These are phyloP conservation scores for Paralagenidium karlingii DNA, from an alignment of 352 stramenopile genomes.

Conservation along the genomic window DNA sequence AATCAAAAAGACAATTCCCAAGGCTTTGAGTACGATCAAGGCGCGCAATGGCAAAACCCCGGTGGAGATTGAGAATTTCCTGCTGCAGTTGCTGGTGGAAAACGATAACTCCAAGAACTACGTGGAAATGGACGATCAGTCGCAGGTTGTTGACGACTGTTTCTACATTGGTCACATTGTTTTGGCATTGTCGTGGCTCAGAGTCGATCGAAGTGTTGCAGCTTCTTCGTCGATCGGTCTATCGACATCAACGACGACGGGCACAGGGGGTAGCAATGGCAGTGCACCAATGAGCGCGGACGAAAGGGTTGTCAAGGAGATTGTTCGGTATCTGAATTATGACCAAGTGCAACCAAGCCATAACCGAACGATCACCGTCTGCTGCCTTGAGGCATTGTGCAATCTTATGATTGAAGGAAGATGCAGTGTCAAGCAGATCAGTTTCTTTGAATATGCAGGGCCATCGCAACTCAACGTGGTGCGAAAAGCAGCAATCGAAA, in stretches of 20 bases:
- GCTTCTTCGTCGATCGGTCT: too few relatives aligned
- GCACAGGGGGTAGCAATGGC: neutral
- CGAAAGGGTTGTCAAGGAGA: slow-evolving; percentile 45
- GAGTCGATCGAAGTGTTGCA: slow-evolving; percentile 46
- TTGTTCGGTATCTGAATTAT: slow-evolving; percentile 70
- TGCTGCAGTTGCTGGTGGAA: slow-evolving; percentile 64
- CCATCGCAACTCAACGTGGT: slow-evolving; percentile 61
- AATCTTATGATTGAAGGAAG: slow-evolving; percentile 59
- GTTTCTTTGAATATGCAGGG: slow-evolving; percentile 61
- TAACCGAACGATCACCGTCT: slow-evolving; percentile 68
- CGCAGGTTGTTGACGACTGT: slow-evolving; percentile 70
- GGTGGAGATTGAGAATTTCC: slow-evolving; percentile 62
- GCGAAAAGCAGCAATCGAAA: slow-evolving; percentile 74
- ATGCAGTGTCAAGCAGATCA: slow-evolving; percentile 49
- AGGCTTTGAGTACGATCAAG: slow-evolving; percentile 58
- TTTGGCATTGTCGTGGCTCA: slow-evolving; percentile 53
- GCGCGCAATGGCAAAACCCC: slow-evolving; percentile 70
- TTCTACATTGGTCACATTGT: slow-evolving; percentile 78
- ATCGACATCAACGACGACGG: too few relatives aligned
- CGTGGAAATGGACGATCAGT: slow-evolving; percentile 79
- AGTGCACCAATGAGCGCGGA: slow-evolving; percentile 10
- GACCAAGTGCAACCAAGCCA: slow-evolving; percentile 78
- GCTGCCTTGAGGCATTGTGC: slow-evolving; percentile 67
- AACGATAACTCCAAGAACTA: slow-evolving; percentile 87
- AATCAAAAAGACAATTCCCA: slow-evolving; percentile 79